A percentile compares a stretch with the other conserved stretches of the same genome.
phyloP scores from a whole-genome alignment of 495 filamentous ascomycete genomes.

The Podospora anserina region DNA sequence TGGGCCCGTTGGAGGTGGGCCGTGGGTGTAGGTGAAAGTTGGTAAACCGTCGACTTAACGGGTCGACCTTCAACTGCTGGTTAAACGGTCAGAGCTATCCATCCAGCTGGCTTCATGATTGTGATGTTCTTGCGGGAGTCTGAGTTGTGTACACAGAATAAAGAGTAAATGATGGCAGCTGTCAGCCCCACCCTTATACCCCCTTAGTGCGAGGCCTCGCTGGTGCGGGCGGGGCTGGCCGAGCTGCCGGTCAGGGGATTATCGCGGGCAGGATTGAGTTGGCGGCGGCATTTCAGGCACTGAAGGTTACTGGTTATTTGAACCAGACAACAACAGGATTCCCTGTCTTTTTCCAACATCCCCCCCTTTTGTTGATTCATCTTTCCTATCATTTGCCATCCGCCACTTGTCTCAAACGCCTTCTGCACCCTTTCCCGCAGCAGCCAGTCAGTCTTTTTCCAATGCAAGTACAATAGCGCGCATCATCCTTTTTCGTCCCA shows the following conservation, averaged over 20 bases:
- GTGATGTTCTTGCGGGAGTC: too few relatives aligned
- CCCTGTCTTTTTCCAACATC: not conserved
- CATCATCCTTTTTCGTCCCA: not conserved
- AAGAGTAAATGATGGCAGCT: not conserved
- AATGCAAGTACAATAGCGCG: not conserved
- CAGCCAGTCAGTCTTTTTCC: not conserved
- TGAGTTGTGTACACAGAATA: not conserved
- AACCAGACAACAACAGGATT: not conserved
- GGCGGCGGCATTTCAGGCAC: slow-evolving; percentile 15
- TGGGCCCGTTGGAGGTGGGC: too few relatives aligned
- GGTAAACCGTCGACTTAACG: too few relatives aligned
- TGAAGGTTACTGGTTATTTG: not conserved
- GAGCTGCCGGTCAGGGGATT: not conserved
- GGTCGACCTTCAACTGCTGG: too few relatives aligned
- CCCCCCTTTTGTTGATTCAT: not conserved
- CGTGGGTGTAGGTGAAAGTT: too few relatives aligned
- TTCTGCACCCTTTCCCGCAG: not conserved
- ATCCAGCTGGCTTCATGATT: too few relatives aligned
- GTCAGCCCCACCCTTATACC: not conserved
- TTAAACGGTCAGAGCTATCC: too few relatives aligned
- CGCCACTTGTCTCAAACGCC: slow-evolving; percentile 7
- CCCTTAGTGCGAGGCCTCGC: not conserved
- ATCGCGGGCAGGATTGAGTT: not conserved
- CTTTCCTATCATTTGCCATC: not conserved
- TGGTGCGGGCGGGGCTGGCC: not conserved